phyloP scores from a whole-genome alignment of 2,329 filamentous ascomycete genomes.

The Botrytis elliptica region DNA sequence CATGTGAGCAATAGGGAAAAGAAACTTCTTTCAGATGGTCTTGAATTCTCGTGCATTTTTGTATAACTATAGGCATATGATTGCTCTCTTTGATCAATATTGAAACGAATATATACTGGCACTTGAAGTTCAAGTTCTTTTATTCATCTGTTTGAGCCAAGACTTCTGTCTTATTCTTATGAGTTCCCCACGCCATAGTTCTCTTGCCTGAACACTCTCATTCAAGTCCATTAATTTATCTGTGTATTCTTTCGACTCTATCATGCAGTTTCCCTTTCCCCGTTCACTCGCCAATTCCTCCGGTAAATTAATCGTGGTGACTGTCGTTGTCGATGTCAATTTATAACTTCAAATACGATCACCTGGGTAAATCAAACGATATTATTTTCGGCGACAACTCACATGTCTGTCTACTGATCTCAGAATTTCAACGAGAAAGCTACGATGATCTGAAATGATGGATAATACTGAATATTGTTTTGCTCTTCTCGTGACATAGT shows the following conservation, averaged over 20 bases:
- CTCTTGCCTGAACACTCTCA: neutral
- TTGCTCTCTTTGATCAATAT: neutral
- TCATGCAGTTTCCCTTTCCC: neutral
- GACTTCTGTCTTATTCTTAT: neutral
- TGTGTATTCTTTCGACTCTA: neutral
- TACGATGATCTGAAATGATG: too few relatives aligned
- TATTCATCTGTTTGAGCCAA: neutral
- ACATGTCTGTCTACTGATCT: too few relatives aligned
- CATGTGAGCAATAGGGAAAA: neutral
- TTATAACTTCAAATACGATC: too few relatives aligned
- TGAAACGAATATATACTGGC: neutral
- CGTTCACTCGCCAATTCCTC: neutral
- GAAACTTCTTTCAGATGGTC: rapidly evolving
- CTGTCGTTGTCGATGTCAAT: neutral
- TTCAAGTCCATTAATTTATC: neutral
- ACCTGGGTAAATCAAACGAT: too few relatives aligned
- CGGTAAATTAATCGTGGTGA: neutral
- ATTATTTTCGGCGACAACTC: too few relatives aligned
- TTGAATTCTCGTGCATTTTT: neutral
- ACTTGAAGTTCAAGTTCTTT: neutral
- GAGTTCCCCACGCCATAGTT: rapidly evolving
- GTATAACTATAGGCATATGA: rapidly evolving
- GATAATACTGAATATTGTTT: neutral
- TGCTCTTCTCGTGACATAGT: too few relatives aligned
- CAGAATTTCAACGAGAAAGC: too few relatives aligned